Percentiles rank a stretch among this genome's conserved stretches.
These are phyloP conservation scores for Santalum album DNA, from an alignment of 164 flowering plant species.

Conservation along the genomic window DNA sequence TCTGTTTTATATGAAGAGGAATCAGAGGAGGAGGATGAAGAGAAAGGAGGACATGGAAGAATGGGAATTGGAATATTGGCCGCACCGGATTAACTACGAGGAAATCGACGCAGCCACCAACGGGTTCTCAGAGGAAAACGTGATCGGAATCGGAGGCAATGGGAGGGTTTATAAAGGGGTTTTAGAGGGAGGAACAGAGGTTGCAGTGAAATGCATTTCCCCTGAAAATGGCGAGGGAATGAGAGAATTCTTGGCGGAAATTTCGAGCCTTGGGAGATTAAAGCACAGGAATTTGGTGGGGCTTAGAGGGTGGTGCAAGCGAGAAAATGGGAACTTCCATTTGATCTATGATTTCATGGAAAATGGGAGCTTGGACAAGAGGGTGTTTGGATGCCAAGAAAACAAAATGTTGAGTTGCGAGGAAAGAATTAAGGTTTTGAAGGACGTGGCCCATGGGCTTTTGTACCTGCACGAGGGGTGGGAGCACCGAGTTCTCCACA, in stretches of 20 bases:
- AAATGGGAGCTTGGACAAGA: constrained; percentile 62
- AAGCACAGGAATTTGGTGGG: constrained; percentile 59
- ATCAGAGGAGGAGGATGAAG: constrained; percentile 16
- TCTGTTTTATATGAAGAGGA: constrained; percentile 18
- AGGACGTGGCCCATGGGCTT: constrained; percentile 51
- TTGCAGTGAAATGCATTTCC: constrained; percentile 54
- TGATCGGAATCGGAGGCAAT: constrained; percentile 60
- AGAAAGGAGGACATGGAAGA: constrained; percentile 48
- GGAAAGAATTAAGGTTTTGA: constrained; percentile 37
- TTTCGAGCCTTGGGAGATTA: constrained; percentile 56
- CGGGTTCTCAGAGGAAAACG: constrained; percentile 44
- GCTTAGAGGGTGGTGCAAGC: constrained; percentile 69
- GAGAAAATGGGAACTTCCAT: constrained; percentile 42
- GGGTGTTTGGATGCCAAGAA: constrained; percentile 39
- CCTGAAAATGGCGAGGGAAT: constrained; percentile 38
- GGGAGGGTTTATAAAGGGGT: constrained; percentile 65
- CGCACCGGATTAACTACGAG: constrained; percentile 42
- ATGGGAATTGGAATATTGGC: constrained; percentile 79
- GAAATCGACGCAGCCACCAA: constrained; percentile 44
- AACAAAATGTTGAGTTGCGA: constrained; percentile 26
- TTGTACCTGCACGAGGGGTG: constrained; percentile 63
- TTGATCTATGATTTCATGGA: constrained; percentile 64
- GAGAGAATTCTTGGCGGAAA: constrained; percentile 54
- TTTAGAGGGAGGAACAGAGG: constrained; percentile 34
- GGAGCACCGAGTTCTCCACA: constrained; percentile 52